Base-by-base conservation (phyloP, 1,284 basidiomycete genomes). In the Thelephora terrestris region DNA sequence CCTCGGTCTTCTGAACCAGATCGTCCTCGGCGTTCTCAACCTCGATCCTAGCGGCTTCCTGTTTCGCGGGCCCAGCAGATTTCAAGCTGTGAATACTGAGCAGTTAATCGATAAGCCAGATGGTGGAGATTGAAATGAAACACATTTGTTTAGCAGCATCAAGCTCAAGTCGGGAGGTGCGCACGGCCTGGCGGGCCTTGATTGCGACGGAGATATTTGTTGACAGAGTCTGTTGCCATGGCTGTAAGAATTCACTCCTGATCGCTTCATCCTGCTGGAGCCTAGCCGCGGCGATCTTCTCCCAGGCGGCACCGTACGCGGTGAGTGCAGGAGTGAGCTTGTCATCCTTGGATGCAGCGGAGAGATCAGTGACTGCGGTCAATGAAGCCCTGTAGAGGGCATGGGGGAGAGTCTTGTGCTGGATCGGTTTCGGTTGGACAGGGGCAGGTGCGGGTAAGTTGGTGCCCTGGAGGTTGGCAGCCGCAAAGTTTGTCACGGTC, bases 1-100 rank as follows among this genome's bases (percentile, higher is more conserved):
- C 90, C 68, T 99, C 95, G 20, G 95, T 99, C 72, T 91, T 93
- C 64, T 93, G 91, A 14, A 98, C 94, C 43, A 98, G 79, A 65
- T 93, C 90, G 62, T 95, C 93, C 64, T 97, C 93, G 5, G 91
- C 91, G 56, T 94, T 91, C 75, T 96, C 92, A 39, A 95, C 91
- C 61, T 93, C 86, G 14, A 89, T 74, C 45, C 86, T 75, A 6
- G 89, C 87, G 50, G 95, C 91, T 64, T 96, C 93, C 62, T 93
- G 89, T 67, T 75, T 86, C 14, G 81, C 68, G 1, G 86, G 78
- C 49, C 65, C 64, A 1, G 88, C 83, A 37, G 64, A 79, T 76
- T 95, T 95, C 60, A 94, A 67, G 5, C 86, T 91, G 47, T 9
- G 20, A 25, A 32, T 23, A 21, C 16, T 18, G 24, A 46, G 9